phyloP scores from a whole-genome alignment of 1,139 yeast species.

The Blastobotrys arbuscula region DNA sequence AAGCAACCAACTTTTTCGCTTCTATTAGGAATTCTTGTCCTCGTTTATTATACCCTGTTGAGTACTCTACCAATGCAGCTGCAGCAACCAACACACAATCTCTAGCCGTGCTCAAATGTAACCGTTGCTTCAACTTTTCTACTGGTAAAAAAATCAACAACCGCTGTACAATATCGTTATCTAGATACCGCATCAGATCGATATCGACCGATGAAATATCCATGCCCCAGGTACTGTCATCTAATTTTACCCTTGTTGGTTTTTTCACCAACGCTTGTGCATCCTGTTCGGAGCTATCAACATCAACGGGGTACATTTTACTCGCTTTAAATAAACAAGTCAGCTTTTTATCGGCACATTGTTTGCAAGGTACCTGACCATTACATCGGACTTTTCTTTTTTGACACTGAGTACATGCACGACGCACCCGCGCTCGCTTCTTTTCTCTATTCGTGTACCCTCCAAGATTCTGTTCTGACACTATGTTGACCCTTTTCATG shows the following conservation, averaged over 20 bases:
- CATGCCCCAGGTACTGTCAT: background rate
- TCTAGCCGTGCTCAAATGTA: constrained; percentile 1
- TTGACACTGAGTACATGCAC: constrained; percentile 9
- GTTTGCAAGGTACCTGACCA: constrained; percentile 7
- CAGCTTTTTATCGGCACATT: constrained; percentile 2
- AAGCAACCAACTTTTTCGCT: constrained; percentile 4
- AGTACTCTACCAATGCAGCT: constrained; percentile 2
- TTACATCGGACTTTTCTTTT: constrained; percentile 3
- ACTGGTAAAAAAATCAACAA: constrained; percentile 1
- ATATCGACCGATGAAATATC: background rate
- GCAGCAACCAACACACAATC: constrained; percentile 3
- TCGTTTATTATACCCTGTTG: background rate
- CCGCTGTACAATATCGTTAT: background rate
- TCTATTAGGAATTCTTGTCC: background rate
- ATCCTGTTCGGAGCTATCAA: constrained; percentile 3
- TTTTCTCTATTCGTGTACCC: background rate
- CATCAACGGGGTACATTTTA: constrained; percentile 8
- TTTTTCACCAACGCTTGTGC: constrained; percentile 6
- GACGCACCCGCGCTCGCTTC: constrained; percentile 7
- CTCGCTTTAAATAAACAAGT: constrained; percentile 9
- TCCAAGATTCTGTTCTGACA: background rate
- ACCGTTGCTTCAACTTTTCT: background rate
- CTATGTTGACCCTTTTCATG: background rate
- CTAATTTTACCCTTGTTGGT: background rate
- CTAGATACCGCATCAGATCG: background rate